These are phyloP conservation scores for Penicillium hesseltinei DNA, from an alignment of 2,329 filamentous ascomycete species.

Conservation along the genomic window DNA sequence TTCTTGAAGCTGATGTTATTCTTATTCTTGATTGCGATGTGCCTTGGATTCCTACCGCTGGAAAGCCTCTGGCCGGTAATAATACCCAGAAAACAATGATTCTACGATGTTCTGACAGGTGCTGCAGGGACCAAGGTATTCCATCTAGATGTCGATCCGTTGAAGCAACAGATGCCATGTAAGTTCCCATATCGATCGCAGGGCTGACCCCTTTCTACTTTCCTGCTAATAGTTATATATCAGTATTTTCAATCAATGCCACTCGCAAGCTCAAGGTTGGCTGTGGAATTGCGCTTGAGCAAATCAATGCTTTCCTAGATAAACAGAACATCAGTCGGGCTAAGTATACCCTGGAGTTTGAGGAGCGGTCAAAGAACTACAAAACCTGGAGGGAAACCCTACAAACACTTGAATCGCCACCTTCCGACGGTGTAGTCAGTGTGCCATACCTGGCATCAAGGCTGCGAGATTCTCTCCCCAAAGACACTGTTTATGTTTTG, in stretches of 20 bases:
- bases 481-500: slow-evolving; percentile 67
- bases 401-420: slow-evolving; percentile 6
- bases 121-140: slow-evolving; percentile 54
- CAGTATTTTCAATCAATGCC: slow-evolving; percentile 48
- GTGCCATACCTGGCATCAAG: slow-evolving; percentile 55
- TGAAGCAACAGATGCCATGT: slow-evolving; percentile 69
- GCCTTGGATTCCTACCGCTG: slow-evolving; percentile 79
- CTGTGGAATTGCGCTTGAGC: slow-evolving; percentile 52
- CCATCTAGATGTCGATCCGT: slow-evolving; percentile 64
- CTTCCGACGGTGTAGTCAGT: slow-evolving; percentile 31
- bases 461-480: slow-evolving; percentile 55
- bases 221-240: slow-evolving; percentile 25
- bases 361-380: slow-evolving; percentile 8
- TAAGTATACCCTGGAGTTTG: slow-evolving; percentile 8
- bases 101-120: slow-evolving; percentile 20
- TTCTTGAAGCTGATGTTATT: slow-evolving; percentile 76
- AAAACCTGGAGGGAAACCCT: slow-evolving; percentile 10
- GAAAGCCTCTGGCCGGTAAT: slow-evolving; percentile 44
- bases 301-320: slow-evolving; percentile 35
- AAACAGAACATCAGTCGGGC: neutral
- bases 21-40: slow-evolving; percentile 83
- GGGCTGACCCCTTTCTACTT: neutral
- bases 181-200: slow-evolving; percentile 57
- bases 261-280: slow-evolving; percentile 42
- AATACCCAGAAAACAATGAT: too few relatives aligned